A percentile compares a stretch with the other conserved stretches of the same genome.
These are phyloP conservation scores for Tephrocybe sp. DNA, from an alignment of 768 basidiomycete genomes.

Conservation along the genomic window DNA sequence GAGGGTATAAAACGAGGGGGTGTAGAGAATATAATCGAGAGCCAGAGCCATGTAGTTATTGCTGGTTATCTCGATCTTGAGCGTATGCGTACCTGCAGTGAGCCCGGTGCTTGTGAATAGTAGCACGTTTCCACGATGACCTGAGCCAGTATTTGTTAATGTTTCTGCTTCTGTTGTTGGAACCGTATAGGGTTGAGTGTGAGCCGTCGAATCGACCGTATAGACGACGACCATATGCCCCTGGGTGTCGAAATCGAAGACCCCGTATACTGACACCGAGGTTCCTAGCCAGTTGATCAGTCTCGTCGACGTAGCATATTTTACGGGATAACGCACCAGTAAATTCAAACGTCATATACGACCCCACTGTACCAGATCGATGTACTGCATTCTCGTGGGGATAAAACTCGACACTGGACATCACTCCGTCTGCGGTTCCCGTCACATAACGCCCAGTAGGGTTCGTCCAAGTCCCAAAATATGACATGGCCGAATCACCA, in stretches of 20 bases:
- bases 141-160: too few relatives aligned
- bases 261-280: background rate
- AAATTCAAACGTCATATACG: background rate
- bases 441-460: background rate
- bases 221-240: background rate
- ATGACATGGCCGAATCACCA: background rate
- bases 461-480: background rate
- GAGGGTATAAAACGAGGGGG: constrained; percentile 4
- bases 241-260: background rate
- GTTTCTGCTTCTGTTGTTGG: background rate
- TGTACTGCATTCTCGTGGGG: background rate
- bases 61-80: constrained; percentile 4
- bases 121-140: background rate
- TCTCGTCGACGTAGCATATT: background rate
- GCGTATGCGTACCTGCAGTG: constrained; percentile 4
- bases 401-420: background rate
- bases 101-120: background rate
- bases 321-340: background rate
- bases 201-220: background rate
- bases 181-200: background rate
- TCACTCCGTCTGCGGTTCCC: background rate
- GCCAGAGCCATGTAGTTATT: background rate
- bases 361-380: background rate
- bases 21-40: constrained; percentile 10
- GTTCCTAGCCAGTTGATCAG: background rate